A percentile compares a stretch with the other conserved stretches of the same genome.
Evolutionary conservation across 345 rosid genomes (phyloP).

Genomic region (Ceriops tagal): DNA sequence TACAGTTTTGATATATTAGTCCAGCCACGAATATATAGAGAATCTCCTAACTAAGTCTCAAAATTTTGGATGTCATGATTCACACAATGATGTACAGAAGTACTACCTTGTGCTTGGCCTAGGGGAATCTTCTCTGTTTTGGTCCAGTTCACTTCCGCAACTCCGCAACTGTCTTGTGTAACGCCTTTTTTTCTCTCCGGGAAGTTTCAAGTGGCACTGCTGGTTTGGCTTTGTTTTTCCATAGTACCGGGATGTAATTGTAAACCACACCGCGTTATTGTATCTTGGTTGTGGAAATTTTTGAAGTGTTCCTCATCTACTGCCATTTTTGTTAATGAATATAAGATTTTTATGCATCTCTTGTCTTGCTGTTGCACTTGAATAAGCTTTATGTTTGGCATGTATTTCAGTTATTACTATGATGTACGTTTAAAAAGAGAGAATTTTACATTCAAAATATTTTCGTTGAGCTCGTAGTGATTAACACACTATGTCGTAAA

Average conservation of each 20-base stretch:
- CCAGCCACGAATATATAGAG: constrained; percentile 30
- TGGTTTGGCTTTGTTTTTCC: constrained; percentile 11
- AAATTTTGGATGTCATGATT: constrained; percentile 34
- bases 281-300: constrained; percentile 25
- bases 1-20: constrained; percentile 17
- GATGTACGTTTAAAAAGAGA: too few species aligned
- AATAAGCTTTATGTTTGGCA: too few species aligned
- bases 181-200: constrained; percentile 6
- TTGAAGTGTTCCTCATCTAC: constrained; percentile 5
- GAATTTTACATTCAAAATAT: too few species aligned
- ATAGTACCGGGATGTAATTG: constrained; percentile 17
- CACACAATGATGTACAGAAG: constrained; percentile 30
- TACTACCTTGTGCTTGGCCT: constrained; percentile 19
- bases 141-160: constrained; percentile 32
- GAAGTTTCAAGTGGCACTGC: constrained; percentile 14
- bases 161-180: constrained; percentile 8
- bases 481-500: too few species aligned
- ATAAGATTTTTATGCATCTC: too few species aligned
- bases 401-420: too few species aligned
- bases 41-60: constrained; percentile 30
- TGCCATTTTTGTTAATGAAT: too few species aligned
- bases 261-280: constrained; percentile 10
- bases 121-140: constrained; percentile 27
- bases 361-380: too few species aligned
- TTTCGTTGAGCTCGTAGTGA: too few species aligned